Evolutionary conservation across 2,329 filamentous ascomycete species (phyloP).

Genomic region (Emmonsia crescens): DNA sequence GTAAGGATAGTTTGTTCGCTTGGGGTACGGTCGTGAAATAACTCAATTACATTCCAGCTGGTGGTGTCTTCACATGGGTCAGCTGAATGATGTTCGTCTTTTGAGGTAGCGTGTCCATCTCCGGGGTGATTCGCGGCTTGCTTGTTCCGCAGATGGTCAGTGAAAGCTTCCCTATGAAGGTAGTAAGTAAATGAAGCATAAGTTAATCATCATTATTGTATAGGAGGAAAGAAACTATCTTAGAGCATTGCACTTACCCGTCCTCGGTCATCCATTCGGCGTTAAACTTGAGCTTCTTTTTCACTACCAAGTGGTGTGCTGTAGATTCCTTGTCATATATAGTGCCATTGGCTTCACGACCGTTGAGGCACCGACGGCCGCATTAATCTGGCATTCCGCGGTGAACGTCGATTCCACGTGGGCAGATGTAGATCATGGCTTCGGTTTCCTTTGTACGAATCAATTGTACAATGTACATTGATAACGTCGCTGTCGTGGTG

Average conservation of each 20-base stretch:
- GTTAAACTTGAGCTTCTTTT: not conserved
- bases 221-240: not conserved
- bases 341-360: not conserved
- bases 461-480: not conserved
- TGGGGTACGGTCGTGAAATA: not conserved
- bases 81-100: not conserved
- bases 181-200: not conserved
- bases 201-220: not conserved
- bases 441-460: not conserved
- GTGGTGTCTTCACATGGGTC: not conserved
- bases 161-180: not conserved
- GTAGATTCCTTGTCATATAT: conserved; percentile 1
- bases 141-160: not conserved
- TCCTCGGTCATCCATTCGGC: conserved; percentile 7
- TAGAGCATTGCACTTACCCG: conserved; percentile 6
- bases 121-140: not conserved
- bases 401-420: conserved; percentile 6
- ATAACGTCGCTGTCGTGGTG: not conserved
- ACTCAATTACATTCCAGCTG: no score
- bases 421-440: conserved; percentile 6
- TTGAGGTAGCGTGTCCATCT: not conserved
- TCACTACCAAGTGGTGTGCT: not conserved
- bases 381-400: not conserved
- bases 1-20: not conserved
- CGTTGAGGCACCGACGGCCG: conserved; percentile 8